These are phyloP conservation scores for Globisporangium mamillatum DNA, from an alignment of 352 stramenopile genomes.

Conservation along the genomic window DNA sequence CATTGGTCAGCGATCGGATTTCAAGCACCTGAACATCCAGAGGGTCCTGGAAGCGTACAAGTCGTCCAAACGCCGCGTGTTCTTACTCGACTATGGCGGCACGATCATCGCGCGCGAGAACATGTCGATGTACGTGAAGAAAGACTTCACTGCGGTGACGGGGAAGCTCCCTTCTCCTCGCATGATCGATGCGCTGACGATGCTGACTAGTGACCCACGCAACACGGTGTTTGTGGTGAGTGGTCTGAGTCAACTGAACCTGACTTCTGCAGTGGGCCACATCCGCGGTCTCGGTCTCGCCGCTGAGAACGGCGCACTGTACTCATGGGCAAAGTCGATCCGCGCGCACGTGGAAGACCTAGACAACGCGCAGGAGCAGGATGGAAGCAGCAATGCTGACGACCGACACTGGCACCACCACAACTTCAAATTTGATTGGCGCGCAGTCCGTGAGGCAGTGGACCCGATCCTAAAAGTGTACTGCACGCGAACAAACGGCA, in stretches of 20 bases:
- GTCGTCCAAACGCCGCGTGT: conserved; percentile 86
- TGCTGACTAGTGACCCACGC: conserved; percentile 86
- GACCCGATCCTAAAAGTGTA: conserved; percentile 95
- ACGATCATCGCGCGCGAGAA: conserved; percentile 92
- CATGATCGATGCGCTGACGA: conserved; percentile 88
- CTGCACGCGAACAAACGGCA: conserved; percentile 95
- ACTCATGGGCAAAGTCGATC: conserved; percentile 84
- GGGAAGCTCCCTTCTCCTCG: conserved; percentile 87
- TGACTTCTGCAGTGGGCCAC: conserved; percentile 90
- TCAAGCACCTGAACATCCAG: conserved; percentile 81
- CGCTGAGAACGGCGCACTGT: conserved; percentile 94
- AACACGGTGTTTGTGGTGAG: conserved; percentile 99
- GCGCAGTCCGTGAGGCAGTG: conserved; percentile 87
- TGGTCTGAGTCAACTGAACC: conserved; percentile 89
- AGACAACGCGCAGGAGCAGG: conserved; percentile 9
- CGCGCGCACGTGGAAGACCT: conserved; percentile 38
- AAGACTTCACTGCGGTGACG: conserved; percentile 93
- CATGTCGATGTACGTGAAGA: conserved; percentile 96
- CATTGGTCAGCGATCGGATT: conserved; percentile 65
- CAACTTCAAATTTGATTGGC: conserved; percentile 89
- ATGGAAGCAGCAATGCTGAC: conserved; percentile 16
- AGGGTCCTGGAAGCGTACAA: conserved; percentile 87
- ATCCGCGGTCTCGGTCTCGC: conserved; percentile 92
- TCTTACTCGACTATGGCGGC: conserved; percentile 97
- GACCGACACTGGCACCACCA: conserved; percentile 76